Percentiles rank a stretch among this genome's conserved stretches.
These are phyloP conservation scores for Conticribra guillardii DNA, from an alignment of 108 stramenopile species.

Conservation along the genomic window DNA sequence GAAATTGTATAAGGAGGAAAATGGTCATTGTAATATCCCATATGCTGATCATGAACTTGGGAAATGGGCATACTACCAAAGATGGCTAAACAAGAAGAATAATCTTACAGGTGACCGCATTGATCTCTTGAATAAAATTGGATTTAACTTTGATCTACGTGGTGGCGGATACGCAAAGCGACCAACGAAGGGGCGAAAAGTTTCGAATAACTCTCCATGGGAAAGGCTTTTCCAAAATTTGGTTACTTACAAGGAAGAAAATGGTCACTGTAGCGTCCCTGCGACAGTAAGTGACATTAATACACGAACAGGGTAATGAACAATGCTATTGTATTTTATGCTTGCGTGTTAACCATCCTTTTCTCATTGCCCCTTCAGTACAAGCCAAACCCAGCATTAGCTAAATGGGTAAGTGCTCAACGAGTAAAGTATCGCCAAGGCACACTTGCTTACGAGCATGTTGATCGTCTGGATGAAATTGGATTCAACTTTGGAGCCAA, in stretches of 20 bases:
- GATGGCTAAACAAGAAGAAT: neutral
- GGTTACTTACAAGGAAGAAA: too few species aligned
- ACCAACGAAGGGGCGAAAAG: neutral
- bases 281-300: too few species aligned
- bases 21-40: neutral
- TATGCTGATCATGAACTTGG: neutral
- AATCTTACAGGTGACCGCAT: neutral
- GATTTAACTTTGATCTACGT: neutral
- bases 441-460: conserved; percentile 1
- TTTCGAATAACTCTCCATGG: neutral
- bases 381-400: neutral
- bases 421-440: neutral
- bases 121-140: neutral
- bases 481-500: conserved; percentile 7
- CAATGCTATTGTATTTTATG: neutral
- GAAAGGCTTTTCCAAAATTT: neutral
- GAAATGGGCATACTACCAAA: neutral
- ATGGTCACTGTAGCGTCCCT: too few species aligned
- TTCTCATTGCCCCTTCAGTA: neutral
- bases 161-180: neutral
- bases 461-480: conserved; percentile 2
- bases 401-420: neutral
- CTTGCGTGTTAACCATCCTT: neutral
- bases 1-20: neutral
- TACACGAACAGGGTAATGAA: too few species aligned